Evolutionary conservation across 192 early-diverging fungal species (phyloP).

Genomic region (Backusella westeae): DNA sequence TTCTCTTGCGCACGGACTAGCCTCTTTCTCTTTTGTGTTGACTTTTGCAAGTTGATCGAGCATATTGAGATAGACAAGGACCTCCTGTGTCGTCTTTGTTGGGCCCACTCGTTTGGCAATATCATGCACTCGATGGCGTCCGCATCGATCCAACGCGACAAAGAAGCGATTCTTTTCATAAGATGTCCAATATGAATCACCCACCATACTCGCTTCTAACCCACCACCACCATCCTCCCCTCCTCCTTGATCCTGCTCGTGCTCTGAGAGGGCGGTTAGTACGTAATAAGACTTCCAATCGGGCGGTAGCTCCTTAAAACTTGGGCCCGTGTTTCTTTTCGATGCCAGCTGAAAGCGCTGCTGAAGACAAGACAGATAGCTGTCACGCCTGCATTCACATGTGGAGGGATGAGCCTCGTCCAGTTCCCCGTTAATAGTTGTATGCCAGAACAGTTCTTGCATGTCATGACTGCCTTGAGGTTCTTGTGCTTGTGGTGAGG

Average conservation of each 20-base stretch:
- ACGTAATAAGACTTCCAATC: neutral
- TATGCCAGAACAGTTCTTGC: neutral
- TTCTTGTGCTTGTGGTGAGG: neutral
- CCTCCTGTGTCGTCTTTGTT: slow-evolving; percentile 16
- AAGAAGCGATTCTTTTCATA: slow-evolving; percentile 21
- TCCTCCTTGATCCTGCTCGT: neutral
- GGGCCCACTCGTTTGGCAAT: slow-evolving; percentile 16
- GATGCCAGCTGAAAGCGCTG: neutral
- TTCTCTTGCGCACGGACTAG: neutral
- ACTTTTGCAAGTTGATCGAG: neutral
- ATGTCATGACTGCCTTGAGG: too few species aligned
- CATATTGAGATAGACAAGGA: slow-evolving; percentile 2
- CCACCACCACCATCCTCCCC: neutral
- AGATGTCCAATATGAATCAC: slow-evolving; percentile 7
- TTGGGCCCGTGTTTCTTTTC: too few species aligned
- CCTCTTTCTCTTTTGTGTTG: neutral
- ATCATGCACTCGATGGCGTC: neutral
- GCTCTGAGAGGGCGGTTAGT: neutral
- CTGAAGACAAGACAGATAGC: neutral
- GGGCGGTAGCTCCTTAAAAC: neutral
- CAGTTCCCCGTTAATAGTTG: neutral
- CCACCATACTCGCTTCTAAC: neutral
- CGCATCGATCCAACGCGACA: slow-evolving; percentile 15
- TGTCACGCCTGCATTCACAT: neutral
- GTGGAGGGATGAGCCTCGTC: neutral